Conservation (phyloP, 805 yeast genomes). For the Yarrowia osloensis region DNA sequence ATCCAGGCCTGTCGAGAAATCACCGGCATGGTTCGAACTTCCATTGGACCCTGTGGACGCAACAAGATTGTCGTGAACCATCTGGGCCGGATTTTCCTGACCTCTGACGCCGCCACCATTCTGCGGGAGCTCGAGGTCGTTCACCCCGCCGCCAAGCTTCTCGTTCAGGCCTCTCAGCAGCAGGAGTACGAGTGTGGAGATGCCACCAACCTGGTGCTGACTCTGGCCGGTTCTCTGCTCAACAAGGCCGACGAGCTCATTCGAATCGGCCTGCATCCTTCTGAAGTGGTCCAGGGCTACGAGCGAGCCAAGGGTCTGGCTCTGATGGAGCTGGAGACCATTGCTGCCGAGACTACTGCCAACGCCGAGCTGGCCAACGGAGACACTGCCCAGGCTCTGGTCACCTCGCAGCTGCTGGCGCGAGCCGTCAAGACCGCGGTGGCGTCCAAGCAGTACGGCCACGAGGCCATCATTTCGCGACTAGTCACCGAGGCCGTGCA, state of each 20-base stretch:
- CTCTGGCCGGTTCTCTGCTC: conserved; percentile 89
- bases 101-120: conserved; percentile 98
- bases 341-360: conserved; percentile 36
- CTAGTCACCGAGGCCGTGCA: conserved; percentile 85
- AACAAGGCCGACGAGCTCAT: conserved; percentile 83
- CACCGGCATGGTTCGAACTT: conserved; percentile 85
- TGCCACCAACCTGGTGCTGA: conserved; percentile 86
- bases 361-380: conserved; percentile 41
- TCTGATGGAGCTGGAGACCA: conserved; percentile 58
- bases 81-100: conserved; percentile 80
- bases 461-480: conserved; percentile 72
- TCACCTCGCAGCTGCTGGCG: conserved; percentile 55
- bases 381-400: conserved; percentile 60
- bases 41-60: conserved; percentile 97
- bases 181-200: conserved; percentile 98
- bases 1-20: conserved; percentile 94
- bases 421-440: conserved; percentile 85
- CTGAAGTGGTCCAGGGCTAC: conserved; percentile 92
- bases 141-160: conserved; percentile 94
- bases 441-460: conserved; percentile 90
- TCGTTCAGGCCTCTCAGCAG: conserved; percentile 95
- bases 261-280: conserved; percentile 81
- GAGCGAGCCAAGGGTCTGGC: conserved; percentile 82
- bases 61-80: conserved; percentile 93
- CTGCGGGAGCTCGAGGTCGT: conserved; percentile 88